Base-by-base conservation (phyloP, 768 basidiomycete genomes). In the Mycena polygramma region DNA sequence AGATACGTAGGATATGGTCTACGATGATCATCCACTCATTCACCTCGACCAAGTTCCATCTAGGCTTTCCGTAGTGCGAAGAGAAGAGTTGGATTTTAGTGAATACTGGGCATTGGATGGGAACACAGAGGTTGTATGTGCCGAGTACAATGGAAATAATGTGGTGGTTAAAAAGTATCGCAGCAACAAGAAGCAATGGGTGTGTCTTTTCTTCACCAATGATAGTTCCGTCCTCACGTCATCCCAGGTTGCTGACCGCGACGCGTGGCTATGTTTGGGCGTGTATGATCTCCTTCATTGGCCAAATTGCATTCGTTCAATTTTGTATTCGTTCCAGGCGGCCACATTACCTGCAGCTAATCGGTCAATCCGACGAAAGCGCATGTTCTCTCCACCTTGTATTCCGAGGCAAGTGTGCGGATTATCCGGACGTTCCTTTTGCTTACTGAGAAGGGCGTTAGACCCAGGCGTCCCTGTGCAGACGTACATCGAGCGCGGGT, bases 331-430 rank as follows among this genome's bases (percentile, higher is more conserved):
- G 8, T 36, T 45, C 2, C 20, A 66, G 64, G 64, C 54, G 39
- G 22, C 55, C 64, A 4, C 64, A 66, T 20, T 66, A 57, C 46
- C 22, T 66, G 36, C 64, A 66, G 45, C 26, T 66, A 19, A 66
- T 66, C 46, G 64, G 64, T 10, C 64, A 66, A 51, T 66, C 55
- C 5, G 54, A 66, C n/a, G 64, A 57, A n/a, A 57, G 13, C n/a
- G 64, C 64, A 24, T 26, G 35, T 24, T 30, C 43, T 24, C 53
- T 66, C 6, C 46, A 66, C 20, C 30, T 66, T 14, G 64, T 66
- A 4, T 66, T 66, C 48, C 64, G 37, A 39, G 64, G 64, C 11
- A 57, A 64, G 11, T n/a, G 7, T 35, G 30, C 13, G 26, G 19
- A 11, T 20, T 9, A 10, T 7, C 51, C 22, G 7, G 13, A 49